Base-by-base conservation (phyloP, 768 basidiomycete species). In the Termitomyces sp. region DNA sequence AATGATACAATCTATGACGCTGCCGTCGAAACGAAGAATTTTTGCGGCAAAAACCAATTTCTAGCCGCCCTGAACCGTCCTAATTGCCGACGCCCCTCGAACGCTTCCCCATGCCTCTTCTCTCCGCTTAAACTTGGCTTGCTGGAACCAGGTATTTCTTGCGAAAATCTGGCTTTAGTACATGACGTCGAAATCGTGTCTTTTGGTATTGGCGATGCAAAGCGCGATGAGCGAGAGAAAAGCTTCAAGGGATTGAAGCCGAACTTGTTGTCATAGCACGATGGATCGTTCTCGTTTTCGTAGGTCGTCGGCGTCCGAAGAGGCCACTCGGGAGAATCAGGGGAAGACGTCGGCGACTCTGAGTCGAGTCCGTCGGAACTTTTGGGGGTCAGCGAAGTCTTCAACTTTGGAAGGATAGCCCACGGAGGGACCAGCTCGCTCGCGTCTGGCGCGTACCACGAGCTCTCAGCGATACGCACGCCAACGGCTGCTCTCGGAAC, bases 31-130 rank as follows among this genome's bases (percentile, higher is more conserved):
- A 53, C 21, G 44, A 64, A 62, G 17, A 64, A 19, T 35, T 59
- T 62, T 8, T 51, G 54, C 6, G 59, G 46, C 16, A 49, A 57
- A 40, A 62, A 62, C 63, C 63, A 64, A 41, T 56, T 53, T 44
- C 46, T 58, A 40, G 60, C 51, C 16, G 62, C 51, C 8, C 52
- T 55, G 45, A 58, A 59, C 14, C 53, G 43, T 21, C 52, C 29
- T 14, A 58, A 25, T 57, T 45, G 56, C 43, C 51, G 35, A 17
- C 53, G 52, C 23, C 59, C 37, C 16, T 51, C 60, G 11, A 34
- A 16, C 3, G 40, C 56, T 45, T 52, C 53, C 10, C 0, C 37
- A 51, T 58, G n/a, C n/a, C n/a, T 53, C 23, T 29, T 52, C 51
- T 48, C 50, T 9, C 21, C 48, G 17, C 32, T 31, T 9, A 21